Base-by-base conservation (phyloP, 2,329 filamentous ascomycete species). In the Sarocladiaceae sp. region DNA sequence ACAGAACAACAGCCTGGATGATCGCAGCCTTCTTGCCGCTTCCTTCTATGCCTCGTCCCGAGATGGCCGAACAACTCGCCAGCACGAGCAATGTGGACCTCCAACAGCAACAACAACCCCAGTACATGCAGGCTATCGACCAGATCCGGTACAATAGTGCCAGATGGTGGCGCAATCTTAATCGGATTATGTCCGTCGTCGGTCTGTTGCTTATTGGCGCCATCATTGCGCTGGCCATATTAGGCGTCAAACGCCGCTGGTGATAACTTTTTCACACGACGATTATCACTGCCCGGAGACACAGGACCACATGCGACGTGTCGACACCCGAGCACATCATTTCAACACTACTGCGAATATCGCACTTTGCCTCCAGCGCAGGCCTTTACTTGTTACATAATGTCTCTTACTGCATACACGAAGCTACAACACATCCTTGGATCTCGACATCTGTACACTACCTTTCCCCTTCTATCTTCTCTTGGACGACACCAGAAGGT, bases 11-110 rank as follows among this genome's bases (percentile, higher is more conserved):
- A 86, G 87, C 86, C 52, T 95, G 90, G 90, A 88, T 93, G 72
- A 74, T 90, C 56, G 90, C 86, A 2, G 81, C 89, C 1, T 77
- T 92, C 51, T 73, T 94, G 12, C 88, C 88, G 1, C 69, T 95
- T 6, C 88, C 88, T 10, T 72, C 73, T 1, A 77, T 78, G 52
- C 79, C 83, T 8, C 69, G 73, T 18, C 60, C 69, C 1, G 71
- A 78, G 17, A 79, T 82, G 66, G 71, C 75, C 35, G 76, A 84
- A 61, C 66, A 58, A n/a, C 56, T 71, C 42, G 65, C 66, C 8
- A 73, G 68, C 61, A 66, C 68, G 17, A 69, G 68, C 49, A 68
- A 71, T 23, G 61, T 72, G 25, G 68, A 71, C 31, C 60, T 71
- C 18, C 66, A 67, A 11, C 65, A 69, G 10, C 65, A 66, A 33